Evolutionary conservation across 2,329 filamentous ascomycete species (phyloP), one percentile per base, ranked within the genome.

Genomic region (Epichloe brachyelytri): DNA sequence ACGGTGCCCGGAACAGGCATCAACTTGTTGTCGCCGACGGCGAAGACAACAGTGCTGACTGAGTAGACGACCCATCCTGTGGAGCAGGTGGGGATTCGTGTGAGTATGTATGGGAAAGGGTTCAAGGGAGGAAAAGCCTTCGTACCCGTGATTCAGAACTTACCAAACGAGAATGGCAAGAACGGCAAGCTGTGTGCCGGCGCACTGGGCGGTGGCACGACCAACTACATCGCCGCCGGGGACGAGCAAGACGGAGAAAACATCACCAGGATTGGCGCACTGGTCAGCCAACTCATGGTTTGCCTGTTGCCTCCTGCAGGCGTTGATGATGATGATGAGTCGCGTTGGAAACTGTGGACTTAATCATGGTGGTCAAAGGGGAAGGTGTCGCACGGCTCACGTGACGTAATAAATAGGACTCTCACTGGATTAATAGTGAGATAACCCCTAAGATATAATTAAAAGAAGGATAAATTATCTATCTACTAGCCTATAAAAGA

Each of bases 141-240:
- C 0, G 1, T 30, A 10, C 26, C 26, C 3, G 26, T 30, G 26
- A 17, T 15, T 5, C 5, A 22, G 4, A 22, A 26, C 34, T 14
- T 46, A 53, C 61, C 59, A 50, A 66, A 66, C 3, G 61, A 64
- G 52, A 66, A 67, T 4, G 58, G 52, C 14, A 66, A 62, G 10
- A 63, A 63, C 3, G 63, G 60, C 8, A 65, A 65, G 41, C 3
- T 26, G 3, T 12, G 47, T 26, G 0, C 64, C 63, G 1, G 58
- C 44, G 2, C 64, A 51, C 46, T 67, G 64, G 0, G 64, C 66
- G 2, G 68, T 56, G 5, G 66, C 65, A 7, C 56, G 58, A 8
- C 50, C 53, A 22, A 69, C 57, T 2, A 69, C 58, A 36, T 68
- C 63, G 1, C 64, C 63, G 41, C 67, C 65, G 22, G 68, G 55